Evolutionary conservation across 2,329 filamentous ascomycete genomes (phyloP), one percentile per base, ranked within the genome.

Genomic region (Neofusicoccum kwambonambiense): DNA sequence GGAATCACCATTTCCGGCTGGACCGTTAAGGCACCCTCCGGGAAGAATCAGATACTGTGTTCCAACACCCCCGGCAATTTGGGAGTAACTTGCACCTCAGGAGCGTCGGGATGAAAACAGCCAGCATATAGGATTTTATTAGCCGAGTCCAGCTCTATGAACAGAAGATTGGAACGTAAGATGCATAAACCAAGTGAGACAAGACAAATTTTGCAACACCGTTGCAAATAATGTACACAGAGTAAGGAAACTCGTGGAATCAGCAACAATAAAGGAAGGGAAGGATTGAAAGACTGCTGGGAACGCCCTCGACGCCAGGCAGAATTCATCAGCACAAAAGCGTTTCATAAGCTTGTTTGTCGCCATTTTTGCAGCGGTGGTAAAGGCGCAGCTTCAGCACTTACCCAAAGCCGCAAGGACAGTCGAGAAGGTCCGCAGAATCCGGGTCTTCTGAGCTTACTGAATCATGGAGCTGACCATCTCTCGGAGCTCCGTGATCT

Each of bases 401-500:
- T 60, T 37, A 37, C 42, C 31, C 15, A 47, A 42, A n/a, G 13
- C 27, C 12, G 17, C n/a, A 6, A 22, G 8, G 17, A n/a, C 8
- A 11, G 5, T n/a, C 12, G 54, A 4, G 9, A 2, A n/a, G 5
- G 7, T 11, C 49, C 15, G n/a, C 31, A 17, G 49, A 35, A 11
- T 19, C 19, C 11, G 49, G 15, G 4, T 11, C 37, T 11, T 2
- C 2, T 4, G 27, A 39, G 19, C 60, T 64, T 19, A 64, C 39
- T 64, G 61, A 19, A 64, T 52, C 61, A 64, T 64, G 41, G 49
- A 54, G 49, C 49, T 84, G 64, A 90, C 88, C 34, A 77, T 77
- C 4, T 83, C 78, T 41, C 89, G 79, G 45, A 94, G 76, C 1
- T 82, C 80, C 39, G 71, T 70, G 15, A 84, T 74, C 67, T 83